phyloP scores from a whole-genome alignment of 2,329 filamentous ascomycete species.

The Monascus ruber region DNA sequence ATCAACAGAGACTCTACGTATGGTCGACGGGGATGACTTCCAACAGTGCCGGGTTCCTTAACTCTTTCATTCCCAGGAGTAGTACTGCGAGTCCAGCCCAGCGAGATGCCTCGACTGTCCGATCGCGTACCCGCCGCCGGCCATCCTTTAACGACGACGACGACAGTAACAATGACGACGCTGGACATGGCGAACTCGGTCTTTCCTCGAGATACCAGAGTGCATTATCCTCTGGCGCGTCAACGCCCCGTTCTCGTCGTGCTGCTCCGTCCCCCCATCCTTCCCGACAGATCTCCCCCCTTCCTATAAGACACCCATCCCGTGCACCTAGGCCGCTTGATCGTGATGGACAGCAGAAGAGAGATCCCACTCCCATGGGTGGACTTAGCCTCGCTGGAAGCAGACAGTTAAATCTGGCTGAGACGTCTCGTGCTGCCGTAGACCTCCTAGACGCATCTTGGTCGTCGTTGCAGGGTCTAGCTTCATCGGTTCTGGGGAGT shows the following conservation, averaged over 20 bases:
- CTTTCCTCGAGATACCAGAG: constrained; percentile 16
- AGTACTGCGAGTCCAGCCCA: constrained; percentile 19
- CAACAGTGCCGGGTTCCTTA: constrained; percentile 24
- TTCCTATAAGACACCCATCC: constrained; percentile 28
- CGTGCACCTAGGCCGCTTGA: constrained; percentile 16
- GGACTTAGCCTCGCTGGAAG: constrained; percentile 12
- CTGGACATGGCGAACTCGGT: constrained; percentile 7
- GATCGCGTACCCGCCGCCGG: constrained; percentile 33
- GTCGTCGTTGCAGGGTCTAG: constrained; percentile 38
- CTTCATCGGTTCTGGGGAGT: constrained; percentile 37
- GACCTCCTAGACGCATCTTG: constrained; percentile 36
- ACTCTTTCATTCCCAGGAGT: constrained; percentile 24
- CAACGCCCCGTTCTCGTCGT: constrained; percentile 28
- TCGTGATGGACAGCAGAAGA: constrained; percentile 11
- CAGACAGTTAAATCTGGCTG: constrained; percentile 11
- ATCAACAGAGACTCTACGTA: constrained; percentile 2
- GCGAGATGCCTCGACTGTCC: constrained; percentile 27
- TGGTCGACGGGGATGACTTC: constrained; percentile 31
- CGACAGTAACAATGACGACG: constrained; percentile 10
- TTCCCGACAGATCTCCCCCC: constrained; percentile 26
- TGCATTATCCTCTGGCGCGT: constrained; percentile 17
- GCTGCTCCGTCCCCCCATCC: constrained; percentile 29
- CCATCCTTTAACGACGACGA: constrained; percentile 32
- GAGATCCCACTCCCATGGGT: constrained; percentile 12
- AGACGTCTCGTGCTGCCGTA: constrained; percentile 16